These are phyloP conservation scores for Nakataea oryzae DNA, from an alignment of 2,329 filamentous ascomycete species.

Conservation along the genomic window DNA sequence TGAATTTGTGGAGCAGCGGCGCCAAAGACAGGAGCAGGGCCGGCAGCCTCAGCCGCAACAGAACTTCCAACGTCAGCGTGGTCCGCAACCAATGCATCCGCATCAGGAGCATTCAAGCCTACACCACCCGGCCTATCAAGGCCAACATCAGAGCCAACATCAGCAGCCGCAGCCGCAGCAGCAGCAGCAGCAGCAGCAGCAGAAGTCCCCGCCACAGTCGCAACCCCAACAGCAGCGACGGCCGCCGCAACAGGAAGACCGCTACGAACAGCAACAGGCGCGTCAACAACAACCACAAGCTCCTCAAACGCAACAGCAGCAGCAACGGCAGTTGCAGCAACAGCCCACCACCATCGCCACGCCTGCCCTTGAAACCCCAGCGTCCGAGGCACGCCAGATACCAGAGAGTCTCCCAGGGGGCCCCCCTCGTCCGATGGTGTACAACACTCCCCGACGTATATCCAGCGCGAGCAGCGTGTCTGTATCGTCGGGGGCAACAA, in stretches of 20 bases:
- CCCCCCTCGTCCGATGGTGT: constrained; percentile 7
- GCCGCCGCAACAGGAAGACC: not conserved
- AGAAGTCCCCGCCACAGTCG: not conserved
- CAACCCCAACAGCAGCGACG: not conserved
- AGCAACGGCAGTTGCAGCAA: not conserved
- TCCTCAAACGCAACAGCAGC: not conserved
- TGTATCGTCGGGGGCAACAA: constrained; percentile 18
- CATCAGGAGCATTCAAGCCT: not conserved
- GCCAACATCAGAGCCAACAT: not conserved
- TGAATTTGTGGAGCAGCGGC: not conserved
- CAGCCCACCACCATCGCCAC: not conserved
- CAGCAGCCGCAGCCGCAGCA: not conserved
- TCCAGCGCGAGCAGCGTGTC: constrained; percentile 13
- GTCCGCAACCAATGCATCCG: not conserved
- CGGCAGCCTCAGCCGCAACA: not conserved
- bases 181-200: not conserved
- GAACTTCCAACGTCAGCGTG: not conserved
- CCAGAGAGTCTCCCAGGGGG: constrained; percentile 2
- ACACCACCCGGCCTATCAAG: not conserved
- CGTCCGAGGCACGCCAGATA: not conserved
- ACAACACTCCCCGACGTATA: constrained; percentile 13
- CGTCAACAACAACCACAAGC: not conserved
- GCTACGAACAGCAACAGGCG: not conserved
- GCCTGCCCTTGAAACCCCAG: not conserved
- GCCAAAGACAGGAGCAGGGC: not conserved